Evolutionary conservation across 352 stramenopile species (phyloP).

Genomic region (Saprolegnia parasitica): DNA sequence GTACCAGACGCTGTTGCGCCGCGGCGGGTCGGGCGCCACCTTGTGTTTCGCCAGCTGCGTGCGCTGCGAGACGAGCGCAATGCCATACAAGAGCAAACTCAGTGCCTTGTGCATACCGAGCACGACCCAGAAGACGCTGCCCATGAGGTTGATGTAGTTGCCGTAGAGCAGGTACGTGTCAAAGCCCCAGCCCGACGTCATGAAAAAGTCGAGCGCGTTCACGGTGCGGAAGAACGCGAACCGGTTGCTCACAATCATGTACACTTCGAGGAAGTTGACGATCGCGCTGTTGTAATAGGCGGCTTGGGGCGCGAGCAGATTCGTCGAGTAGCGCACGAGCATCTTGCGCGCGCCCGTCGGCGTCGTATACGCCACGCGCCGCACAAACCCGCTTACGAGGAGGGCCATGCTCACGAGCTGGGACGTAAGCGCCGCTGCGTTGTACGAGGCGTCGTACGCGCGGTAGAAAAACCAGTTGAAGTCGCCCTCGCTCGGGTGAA

Average conservation of each 20-base stretch:
- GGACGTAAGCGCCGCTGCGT: not conserved
- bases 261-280: not conserved
- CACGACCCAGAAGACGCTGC: slow-evolving; percentile 3
- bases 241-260: not conserved
- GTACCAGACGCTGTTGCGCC: too few species aligned
- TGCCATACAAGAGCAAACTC: not conserved
- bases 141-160: slow-evolving; percentile 13
- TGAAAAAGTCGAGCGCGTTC: slow-evolving; percentile 12
- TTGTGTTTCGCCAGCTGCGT: not conserved
- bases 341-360: not conserved
- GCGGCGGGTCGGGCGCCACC: too few species aligned
- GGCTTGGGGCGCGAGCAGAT: not conserved
- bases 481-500: not conserved
- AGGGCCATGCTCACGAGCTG: not conserved
- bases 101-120: slow-evolving; percentile 1
- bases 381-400: not conserved
- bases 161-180: not conserved
- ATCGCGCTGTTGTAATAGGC: not conserved
- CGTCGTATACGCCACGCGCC: not conserved
- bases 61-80: not conserved
- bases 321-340: not conserved
- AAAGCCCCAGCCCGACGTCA: not conserved
- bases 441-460: not conserved
- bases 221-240: slow-evolving; percentile 3
- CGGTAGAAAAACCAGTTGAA: slow-evolving; percentile 1